Evolutionary conservation across 495 filamentous ascomycete genomes (phyloP).

Genomic region (Parmelia sp.): DNA sequence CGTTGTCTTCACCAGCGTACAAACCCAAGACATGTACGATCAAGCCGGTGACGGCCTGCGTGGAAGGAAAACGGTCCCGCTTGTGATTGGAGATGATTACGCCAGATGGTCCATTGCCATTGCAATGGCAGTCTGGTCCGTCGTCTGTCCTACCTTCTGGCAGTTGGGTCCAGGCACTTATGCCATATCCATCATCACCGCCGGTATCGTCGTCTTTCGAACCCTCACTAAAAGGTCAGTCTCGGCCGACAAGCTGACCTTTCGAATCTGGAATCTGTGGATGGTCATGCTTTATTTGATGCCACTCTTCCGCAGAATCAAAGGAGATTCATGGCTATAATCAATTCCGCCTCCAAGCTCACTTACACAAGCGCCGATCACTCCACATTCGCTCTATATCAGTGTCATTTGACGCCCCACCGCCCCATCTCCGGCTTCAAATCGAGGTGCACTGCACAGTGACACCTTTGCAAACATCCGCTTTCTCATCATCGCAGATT

Average conservation of each 20-base stretch:
- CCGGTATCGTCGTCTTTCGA: constrained; percentile 1
- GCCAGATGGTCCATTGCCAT: constrained; percentile 36
- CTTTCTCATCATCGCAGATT: neutral
- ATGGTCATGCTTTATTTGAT: constrained; percentile 17
- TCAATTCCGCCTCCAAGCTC: neutral
- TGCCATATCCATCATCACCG: neutral
- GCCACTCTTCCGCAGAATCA: constrained; percentile 15
- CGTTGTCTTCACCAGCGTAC: constrained; percentile 44
- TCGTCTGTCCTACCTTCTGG: constrained; percentile 2
- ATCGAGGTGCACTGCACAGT: neutral
- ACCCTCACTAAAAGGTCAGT: constrained; percentile 5
- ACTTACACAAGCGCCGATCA: neutral
- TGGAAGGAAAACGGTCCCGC: constrained; percentile 35
- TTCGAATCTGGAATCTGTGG: constrained; percentile 20
- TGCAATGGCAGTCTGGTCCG: constrained; percentile 32
- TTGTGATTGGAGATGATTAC: constrained; percentile 36
- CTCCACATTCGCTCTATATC: too few species aligned
- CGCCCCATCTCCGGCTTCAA: too few species aligned
- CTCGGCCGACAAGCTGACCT: constrained; percentile 17
- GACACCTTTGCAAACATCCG: neutral
- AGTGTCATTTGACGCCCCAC: too few species aligned
- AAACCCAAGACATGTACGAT: constrained; percentile 47
- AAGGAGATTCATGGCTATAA: constrained; percentile 8
- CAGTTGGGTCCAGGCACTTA: neutral
- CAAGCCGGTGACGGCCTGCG: constrained; percentile 38